Evolutionary conservation across 164 flowering plant species (phyloP), one percentile per base, ranked within the genome.

Genomic region (Vitis vinifera): DNA sequence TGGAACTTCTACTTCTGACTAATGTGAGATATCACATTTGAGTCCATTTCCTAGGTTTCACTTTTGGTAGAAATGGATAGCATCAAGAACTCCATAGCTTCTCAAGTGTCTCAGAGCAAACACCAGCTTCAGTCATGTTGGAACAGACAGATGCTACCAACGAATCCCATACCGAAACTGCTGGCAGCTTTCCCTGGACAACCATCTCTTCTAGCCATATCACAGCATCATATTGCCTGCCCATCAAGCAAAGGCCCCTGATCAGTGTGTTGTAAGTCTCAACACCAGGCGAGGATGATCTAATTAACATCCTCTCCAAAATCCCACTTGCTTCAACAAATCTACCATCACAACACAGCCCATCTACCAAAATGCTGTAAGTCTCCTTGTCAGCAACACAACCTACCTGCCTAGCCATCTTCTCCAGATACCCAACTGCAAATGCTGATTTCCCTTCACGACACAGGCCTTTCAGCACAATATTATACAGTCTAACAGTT

Each of bases 131-230:
- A 60, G 47, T 17, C 66, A 50, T 63, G 17, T 75, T 75, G 53
- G 71, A 59, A 63, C 83, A 83, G 19, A 84, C 67, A 62, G 86
- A 83, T 57, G 77, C 64, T 10, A 81, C 84, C 76, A 90, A 72
- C 9, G 88, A 78, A 17, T 70, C 66, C 97, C 95, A 92, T 2
- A 83, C 76, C 59, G 69, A 80, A 67, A 51, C 14, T 15, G 83
- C 82, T 0, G 97, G 97, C 23, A 73, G 65, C 68, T 70, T 85
- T 16, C 82, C 93, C 53, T 80, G 83, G 72, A 88, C 82, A 15
- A 91, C 71, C 97, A 91, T 93, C 85, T 93, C 97, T 71, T 93
- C 97, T 71, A 91, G 74, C 93, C 93, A 91, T 78, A 89, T 70
- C 51, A 85, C 83, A 55, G 92, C 97, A 66, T 85, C 92, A 68